Evolutionary conservation across 176 grass and related monocot genomes (phyloP).

Genomic region (Triticum turgidum): DNA sequence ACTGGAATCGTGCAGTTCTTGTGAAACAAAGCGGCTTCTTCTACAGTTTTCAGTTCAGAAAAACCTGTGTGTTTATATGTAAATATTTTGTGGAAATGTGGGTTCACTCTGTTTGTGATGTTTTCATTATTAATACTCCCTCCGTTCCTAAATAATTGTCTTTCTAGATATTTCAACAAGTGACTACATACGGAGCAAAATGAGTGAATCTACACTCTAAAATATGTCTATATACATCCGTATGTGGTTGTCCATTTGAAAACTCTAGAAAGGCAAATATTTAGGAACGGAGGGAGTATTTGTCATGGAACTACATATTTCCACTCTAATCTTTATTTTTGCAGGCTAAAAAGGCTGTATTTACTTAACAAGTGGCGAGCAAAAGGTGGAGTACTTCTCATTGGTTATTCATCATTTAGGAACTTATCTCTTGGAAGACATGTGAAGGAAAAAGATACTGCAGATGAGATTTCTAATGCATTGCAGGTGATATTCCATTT

Average conservation of each 20-base stretch:
- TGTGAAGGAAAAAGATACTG: constrained; percentile 67
- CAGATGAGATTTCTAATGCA: constrained; percentile 67
- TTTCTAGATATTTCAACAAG: too few species aligned
- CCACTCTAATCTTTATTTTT: constrained; percentile 12
- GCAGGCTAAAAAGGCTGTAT: constrained; percentile 71
- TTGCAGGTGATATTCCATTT: constrained; percentile 60
- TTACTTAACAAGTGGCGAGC: constrained; percentile 81
- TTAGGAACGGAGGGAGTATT: background rate
- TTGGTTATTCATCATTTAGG: constrained; percentile 95
- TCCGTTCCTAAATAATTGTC: too few species aligned
- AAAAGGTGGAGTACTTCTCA: constrained; percentile 91
- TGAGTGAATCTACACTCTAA: too few species aligned
- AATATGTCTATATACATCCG: too few species aligned
- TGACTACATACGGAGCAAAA: too few species aligned
- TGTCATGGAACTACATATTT: constrained; percentile 10
- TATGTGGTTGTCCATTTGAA: too few species aligned
- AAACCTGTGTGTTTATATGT: background rate
- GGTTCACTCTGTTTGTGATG: constrained; percentile 12
- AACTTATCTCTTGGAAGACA: constrained; percentile 81
- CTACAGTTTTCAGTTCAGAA: background rate
- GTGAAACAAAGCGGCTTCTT: background rate
- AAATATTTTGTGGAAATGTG: constrained; percentile 16
- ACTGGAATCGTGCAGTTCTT: background rate
- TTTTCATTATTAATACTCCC: background rate
- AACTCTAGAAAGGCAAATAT: too few species aligned